A percentile compares a stretch with the other conserved stretches of the same genome.
phyloP scores from a whole-genome alignment of 768 basidiomycete genomes.

The Phylloporus arenicola region DNA sequence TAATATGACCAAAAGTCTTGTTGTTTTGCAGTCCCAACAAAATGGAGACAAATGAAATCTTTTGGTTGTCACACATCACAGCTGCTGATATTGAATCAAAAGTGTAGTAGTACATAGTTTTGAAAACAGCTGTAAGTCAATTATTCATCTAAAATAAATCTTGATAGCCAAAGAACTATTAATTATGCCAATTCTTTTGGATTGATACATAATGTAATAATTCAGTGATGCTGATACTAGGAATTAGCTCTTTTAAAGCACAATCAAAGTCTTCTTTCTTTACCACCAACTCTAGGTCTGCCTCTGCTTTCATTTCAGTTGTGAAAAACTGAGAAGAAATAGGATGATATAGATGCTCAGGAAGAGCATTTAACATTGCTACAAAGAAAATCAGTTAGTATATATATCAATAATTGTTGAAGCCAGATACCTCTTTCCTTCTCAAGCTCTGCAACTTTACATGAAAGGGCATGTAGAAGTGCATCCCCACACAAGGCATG shows the following conservation, averaged over 20 bases:
- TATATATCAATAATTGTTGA: constrained; percentile 10
- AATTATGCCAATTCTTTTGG: constrained; percentile 18
- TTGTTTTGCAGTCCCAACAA: no score
- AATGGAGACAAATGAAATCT: no score
- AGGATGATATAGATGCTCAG: constrained; percentile 44
- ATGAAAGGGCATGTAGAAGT: constrained; percentile 89
- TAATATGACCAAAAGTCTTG: no score
- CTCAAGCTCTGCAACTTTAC: constrained; percentile 79
- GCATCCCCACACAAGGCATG: constrained; percentile 98
- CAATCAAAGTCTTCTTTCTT: constrained; percentile 65
- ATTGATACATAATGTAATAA: constrained; percentile 78
- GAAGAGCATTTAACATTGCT: constrained; percentile 41
- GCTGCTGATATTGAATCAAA: no score
- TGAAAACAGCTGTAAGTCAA: no score
- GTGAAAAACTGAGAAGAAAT: constrained; percentile 90
- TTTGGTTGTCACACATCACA: no score
- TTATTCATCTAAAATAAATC: no score
- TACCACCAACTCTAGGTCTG: constrained; percentile 75
- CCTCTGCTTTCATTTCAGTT: constrained; percentile 65
- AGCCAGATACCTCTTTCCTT: constrained; percentile 52
- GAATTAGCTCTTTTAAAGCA: constrained; percentile 66
- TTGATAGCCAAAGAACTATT: no score
- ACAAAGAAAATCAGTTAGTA: not conserved
- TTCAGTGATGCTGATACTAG: constrained; percentile 80
- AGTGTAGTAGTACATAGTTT: no score